phyloP scores from a whole-genome alignment of 2,329 filamentous ascomycete species.

The Aspergillus brunneoviolaceus region DNA sequence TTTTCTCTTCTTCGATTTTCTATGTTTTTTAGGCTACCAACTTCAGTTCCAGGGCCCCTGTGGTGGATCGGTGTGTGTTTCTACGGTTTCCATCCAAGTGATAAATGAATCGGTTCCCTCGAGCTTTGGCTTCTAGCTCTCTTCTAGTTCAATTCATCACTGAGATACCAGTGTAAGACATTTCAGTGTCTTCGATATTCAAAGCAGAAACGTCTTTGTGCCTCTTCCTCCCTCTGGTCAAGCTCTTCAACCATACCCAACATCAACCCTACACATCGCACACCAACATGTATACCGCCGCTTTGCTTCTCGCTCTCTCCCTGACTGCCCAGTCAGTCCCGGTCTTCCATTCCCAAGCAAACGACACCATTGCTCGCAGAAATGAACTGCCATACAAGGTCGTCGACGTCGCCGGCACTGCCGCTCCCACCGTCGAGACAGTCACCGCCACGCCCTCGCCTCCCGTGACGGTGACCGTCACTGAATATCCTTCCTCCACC shows the following conservation, averaged over 20 bases:
- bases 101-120: conserved; percentile 8
- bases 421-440: conserved; percentile 18
- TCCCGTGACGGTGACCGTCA: conserved; percentile 27
- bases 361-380: conserved; percentile 27
- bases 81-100: background rate
- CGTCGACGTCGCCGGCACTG: conserved; percentile 34
- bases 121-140: background rate
- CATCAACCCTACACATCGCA: conserved; percentile 6
- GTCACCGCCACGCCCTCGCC: conserved; percentile 16
- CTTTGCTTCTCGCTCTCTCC: conserved; percentile 29
- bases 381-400: conserved; percentile 26
- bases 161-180: background rate
- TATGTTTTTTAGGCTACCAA: background rate
- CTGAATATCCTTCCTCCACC: conserved; percentile 20
- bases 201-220: background rate
- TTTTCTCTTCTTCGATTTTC: background rate
- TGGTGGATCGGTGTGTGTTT: background rate
- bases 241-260: background rate
- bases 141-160: background rate
- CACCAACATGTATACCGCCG: conserved; percentile 31
- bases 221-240: background rate
- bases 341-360: conserved; percentile 20
- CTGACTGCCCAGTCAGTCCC: conserved; percentile 32
- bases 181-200: background rate
- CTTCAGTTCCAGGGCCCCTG: background rate